phyloP scores from a whole-genome alignment of 192 early-diverging fungal genomes.

The Linnemannia schmuckeri region DNA sequence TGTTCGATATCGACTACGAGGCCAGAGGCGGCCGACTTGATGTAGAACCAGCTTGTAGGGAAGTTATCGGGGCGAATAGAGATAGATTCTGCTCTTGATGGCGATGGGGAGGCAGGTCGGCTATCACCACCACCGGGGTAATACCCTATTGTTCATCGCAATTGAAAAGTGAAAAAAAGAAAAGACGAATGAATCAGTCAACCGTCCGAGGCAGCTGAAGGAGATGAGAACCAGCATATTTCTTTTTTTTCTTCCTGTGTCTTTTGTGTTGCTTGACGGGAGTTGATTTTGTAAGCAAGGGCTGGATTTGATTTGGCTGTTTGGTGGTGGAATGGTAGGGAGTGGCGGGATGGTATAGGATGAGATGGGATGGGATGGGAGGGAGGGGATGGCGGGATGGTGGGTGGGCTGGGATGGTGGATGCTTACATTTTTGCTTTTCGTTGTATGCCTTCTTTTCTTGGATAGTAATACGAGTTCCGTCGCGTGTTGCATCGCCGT shows the following conservation, averaged over 20 bases:
- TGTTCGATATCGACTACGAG: constrained; percentile 57
- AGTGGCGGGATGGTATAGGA: neutral
- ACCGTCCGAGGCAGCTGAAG: neutral
- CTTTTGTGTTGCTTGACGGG: neutral
- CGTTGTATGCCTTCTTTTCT: constrained; percentile 55
- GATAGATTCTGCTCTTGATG: constrained; percentile 54
- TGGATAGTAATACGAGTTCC: constrained; percentile 52
- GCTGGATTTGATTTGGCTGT: neutral
- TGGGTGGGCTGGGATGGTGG: neutral
- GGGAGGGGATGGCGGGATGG: neutral
- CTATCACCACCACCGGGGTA: constrained; percentile 29
- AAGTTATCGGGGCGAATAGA: constrained; percentile 55
- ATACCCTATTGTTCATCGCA: constrained; percentile 16
- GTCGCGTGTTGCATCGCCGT: constrained; percentile 46
- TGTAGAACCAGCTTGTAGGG: constrained; percentile 54
- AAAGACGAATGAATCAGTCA: neutral
- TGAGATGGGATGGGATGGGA: neutral
- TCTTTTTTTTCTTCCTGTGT: neutral
- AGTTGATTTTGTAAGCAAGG: neutral
- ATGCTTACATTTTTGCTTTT: constrained; percentile 51
- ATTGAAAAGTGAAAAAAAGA: neutral
- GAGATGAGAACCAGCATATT: neutral
- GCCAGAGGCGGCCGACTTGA: constrained; percentile 51
- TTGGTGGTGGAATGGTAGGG: neutral
- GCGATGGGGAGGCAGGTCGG: constrained; percentile 30